Conservation (phyloP, 441 rosid species). For the Bruguiera hainesii region DNA sequence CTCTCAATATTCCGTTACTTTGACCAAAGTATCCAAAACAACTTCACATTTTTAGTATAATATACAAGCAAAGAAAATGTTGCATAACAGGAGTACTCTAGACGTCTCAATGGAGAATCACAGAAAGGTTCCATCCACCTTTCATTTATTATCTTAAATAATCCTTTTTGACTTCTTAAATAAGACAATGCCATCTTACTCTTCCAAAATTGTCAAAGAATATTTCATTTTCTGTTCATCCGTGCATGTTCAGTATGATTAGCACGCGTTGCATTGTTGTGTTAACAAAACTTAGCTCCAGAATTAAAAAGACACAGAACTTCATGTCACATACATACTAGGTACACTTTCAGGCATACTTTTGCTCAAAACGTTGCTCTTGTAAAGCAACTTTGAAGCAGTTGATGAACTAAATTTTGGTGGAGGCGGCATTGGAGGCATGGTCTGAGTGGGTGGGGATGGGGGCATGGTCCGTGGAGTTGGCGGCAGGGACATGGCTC, state of each 20-base stretch:
- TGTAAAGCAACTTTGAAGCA: conserved; percentile 22
- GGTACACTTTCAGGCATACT: conserved; percentile 42
- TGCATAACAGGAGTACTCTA: background rate
- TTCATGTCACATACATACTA: conserved; percentile 30
- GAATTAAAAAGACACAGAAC: background rate
- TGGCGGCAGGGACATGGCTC: conserved; percentile 36
- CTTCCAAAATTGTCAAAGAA: too few species aligned
- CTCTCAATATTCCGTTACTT: conserved; percentile 87
- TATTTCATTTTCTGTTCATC: too few species aligned
- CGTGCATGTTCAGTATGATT: too few species aligned
- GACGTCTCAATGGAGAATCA: background rate
- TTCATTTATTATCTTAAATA: too few species aligned
- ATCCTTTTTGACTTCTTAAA: too few species aligned
- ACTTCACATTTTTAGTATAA: conserved; percentile 3
- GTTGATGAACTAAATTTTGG: conserved; percentile 39
- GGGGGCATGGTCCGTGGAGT: conserved; percentile 26
- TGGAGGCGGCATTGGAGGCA: conserved; percentile 28
- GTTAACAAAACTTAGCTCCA: background rate
- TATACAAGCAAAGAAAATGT: background rate
- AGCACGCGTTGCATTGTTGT: too few species aligned
- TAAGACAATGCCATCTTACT: too few species aligned
- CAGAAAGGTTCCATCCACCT: background rate
- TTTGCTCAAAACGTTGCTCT: conserved; percentile 24
- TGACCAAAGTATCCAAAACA: conserved; percentile 75
- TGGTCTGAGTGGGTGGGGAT: too few species aligned